These are phyloP conservation scores for Phytophthora ramorum DNA, from an alignment of 352 stramenopile species.

Conservation along the genomic window DNA sequence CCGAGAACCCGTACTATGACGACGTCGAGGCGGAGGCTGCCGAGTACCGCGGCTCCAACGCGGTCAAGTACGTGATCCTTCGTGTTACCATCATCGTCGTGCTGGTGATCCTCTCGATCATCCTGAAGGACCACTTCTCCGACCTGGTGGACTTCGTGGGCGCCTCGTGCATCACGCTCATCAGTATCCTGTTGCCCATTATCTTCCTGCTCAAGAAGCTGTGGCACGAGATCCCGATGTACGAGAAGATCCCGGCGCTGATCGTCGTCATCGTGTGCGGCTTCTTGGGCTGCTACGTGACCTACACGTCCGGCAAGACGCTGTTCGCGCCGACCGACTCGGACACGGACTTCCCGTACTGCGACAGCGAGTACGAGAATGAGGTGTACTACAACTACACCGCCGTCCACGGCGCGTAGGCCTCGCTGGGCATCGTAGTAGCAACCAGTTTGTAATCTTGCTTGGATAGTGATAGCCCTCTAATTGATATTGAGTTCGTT, in stretches of 20 bases:
- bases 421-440: neutral
- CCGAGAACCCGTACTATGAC: constrained; percentile 30
- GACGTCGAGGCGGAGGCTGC: constrained; percentile 23
- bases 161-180: constrained; percentile 44
- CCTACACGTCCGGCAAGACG: constrained; percentile 36
- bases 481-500: no score
- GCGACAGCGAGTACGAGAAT: constrained; percentile 40
- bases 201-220: constrained; percentile 48
- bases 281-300: constrained; percentile 40
- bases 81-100: constrained; percentile 33
- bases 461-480: neutral
- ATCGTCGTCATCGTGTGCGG: constrained; percentile 36
- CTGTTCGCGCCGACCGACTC: constrained; percentile 29
- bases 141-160: constrained; percentile 51
- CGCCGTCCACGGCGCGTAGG: constrained; percentile 23
- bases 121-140: constrained; percentile 54
- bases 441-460: neutral
- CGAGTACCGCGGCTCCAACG: constrained; percentile 45
- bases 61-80: constrained; percentile 48
- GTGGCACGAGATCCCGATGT: constrained; percentile 35
- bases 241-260: constrained; percentile 31
- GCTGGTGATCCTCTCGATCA: constrained; percentile 31
- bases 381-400: constrained; percentile 54
- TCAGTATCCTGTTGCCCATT: constrained; percentile 50
- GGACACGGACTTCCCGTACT: constrained; percentile 42